Conservation (phyloP, 2,329 filamentous ascomycete species). For the Rhexocercosporidium sp. region DNA sequence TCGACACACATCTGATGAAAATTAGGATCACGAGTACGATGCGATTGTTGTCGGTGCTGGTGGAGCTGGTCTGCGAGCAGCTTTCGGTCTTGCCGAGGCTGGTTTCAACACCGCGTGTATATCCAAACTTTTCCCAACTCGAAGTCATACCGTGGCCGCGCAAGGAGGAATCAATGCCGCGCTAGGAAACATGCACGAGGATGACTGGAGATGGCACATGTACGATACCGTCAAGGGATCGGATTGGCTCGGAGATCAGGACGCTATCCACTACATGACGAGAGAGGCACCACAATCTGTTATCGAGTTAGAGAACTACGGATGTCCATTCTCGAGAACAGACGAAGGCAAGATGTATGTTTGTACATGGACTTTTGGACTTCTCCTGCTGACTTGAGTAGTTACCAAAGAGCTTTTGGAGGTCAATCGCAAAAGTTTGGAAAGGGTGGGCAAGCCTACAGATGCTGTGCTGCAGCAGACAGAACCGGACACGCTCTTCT, state of each 20-base stretch:
- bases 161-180: constrained; percentile 89
- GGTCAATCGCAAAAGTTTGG: constrained; percentile 94
- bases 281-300: constrained; percentile 90
- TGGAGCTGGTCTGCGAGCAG: constrained; percentile 80
- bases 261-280: constrained; percentile 99
- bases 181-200: constrained; percentile 94
- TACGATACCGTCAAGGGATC: constrained; percentile 98
- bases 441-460: constrained; percentile 97
- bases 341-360: constrained; percentile 91
- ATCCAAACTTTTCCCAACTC: constrained; percentile 75
- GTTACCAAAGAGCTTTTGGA: constrained; percentile 97
- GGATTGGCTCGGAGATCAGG: constrained; percentile 96
- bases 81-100: constrained; percentile 85
- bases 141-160: constrained; percentile 82
- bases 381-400: constrained; percentile 44
- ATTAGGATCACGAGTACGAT: constrained; percentile 96
- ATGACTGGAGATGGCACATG: constrained; percentile 99
- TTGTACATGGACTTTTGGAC: background rate
- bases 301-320: constrained; percentile 96
- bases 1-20: constrained; percentile 27
- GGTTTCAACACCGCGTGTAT: constrained; percentile 91
- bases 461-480: constrained; percentile 89
- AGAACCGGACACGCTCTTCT: constrained; percentile 96
- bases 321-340: constrained; percentile 94
- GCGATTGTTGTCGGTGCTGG: constrained; percentile 90